Conservation (phyloP, 2,329 filamentous ascomycete genomes). For the Stemphylium vesicarium region DNA sequence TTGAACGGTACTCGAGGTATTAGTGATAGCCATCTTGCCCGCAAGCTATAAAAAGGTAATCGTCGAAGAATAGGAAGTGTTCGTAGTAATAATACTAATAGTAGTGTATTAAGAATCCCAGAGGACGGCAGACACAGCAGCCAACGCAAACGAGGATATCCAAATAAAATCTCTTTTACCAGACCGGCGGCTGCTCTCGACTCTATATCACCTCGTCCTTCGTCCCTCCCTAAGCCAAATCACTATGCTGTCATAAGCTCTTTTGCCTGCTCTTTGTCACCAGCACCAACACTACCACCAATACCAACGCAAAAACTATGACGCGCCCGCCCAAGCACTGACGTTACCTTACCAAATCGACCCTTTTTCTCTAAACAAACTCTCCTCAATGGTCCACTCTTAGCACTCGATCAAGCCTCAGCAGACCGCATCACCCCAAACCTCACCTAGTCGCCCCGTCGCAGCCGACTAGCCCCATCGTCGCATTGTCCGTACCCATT, state of each 20-base stretch:
- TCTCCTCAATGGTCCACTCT: too few species aligned
- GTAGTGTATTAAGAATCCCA: not conserved
- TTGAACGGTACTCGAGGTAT: constrained; percentile 21
- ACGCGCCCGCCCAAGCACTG: not conserved
- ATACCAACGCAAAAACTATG: not conserved
- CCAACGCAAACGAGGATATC: too few species aligned
- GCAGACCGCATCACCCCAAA: too few species aligned
- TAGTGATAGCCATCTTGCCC: constrained; percentile 18
- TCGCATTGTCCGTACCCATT: too few species aligned
- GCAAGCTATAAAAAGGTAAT: too few species aligned
- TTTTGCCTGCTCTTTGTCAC: not conserved
- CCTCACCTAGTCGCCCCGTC: too few species aligned
- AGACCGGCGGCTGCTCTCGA: not conserved
- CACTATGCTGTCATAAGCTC: constrained; percentile 6
- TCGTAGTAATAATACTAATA: not conserved
- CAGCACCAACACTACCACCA: not conserved
- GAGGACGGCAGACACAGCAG: not conserved
- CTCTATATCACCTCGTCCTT: not conserved
- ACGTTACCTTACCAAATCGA: too few species aligned
- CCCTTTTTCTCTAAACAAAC: too few species aligned
- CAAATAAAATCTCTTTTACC: too few species aligned
- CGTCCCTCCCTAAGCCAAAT: not conserved
- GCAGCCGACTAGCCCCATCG: too few species aligned
- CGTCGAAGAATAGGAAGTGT: too few species aligned
- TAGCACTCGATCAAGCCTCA: too few species aligned